Evolutionary conservation across 371 early-diverging fungal genomes (phyloP), one percentile per base, ranked within the genome.

Genomic region (Mortierella polycephala): DNA sequence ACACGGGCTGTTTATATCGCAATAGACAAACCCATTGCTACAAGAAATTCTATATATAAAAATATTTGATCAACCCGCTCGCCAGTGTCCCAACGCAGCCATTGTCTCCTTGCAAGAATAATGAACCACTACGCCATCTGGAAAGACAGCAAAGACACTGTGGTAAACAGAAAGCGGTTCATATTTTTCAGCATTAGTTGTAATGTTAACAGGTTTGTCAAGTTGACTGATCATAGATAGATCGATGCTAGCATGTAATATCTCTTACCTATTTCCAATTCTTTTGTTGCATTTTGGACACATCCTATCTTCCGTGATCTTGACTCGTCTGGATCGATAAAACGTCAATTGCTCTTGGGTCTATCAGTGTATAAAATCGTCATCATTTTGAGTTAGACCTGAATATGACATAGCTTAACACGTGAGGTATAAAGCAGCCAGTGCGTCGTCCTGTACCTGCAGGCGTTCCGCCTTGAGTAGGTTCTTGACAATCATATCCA

Each of bases 221-320:
- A 30, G 30, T 30, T 30, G 30, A 30, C 30, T 30, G 30, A 30
- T 4, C 30, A 30, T 30, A 30, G 30, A 30, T 5, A 53, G 5
- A 13, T 11, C 14, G 13, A 39, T 12, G 11, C 13, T 30, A 30
- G 7, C 18, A 18, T 10, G 39, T 16, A 30, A 45, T 30, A 16
- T 41, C 30, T 30, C 59, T 77, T 82, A 89, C 91, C 90, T 91
- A 58, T 90, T 93, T 14, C 91, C 94, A 55, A 95, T 92, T 40
- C 93, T 86, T 66, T 93, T 92, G 72, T 92, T 87, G 67, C 95
- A 95, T 67, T 88, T 88, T 40, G 91, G 88, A 71, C 95, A 95
- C 91, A 93, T 91, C 14, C 90, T 84, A 63, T 93, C 93, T 39
- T 93, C 93, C 5, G 92, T 89, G 39, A 95, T 90, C 55, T 86